A percentile compares a stretch with the other conserved stretches of the same genome.
phyloP scores from a whole-genome alignment of 2,329 filamentous ascomycete species.

The Chrysosporium queenslandicum region DNA sequence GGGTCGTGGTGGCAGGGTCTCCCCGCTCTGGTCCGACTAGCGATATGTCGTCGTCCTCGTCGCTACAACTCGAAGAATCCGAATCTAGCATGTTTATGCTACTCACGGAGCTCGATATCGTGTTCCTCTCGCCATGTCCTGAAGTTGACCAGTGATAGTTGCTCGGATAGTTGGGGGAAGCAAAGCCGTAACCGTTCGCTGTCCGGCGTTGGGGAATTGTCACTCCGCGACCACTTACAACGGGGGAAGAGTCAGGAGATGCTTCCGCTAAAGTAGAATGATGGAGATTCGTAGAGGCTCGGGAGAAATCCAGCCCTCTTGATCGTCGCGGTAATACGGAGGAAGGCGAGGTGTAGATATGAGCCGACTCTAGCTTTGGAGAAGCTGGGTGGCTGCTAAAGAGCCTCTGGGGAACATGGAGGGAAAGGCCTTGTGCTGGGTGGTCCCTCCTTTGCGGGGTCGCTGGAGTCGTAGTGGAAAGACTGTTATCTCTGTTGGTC shows the following conservation, averaged over 20 bases:
- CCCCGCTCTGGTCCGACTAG: slow-evolving; percentile 60
- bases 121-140: slow-evolving; percentile 56
- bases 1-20: slow-evolving; percentile 72
- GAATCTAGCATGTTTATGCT: slow-evolving; percentile 70
- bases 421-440: slow-evolving; percentile 53
- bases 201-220: slow-evolving; percentile 48
- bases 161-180: slow-evolving; percentile 54
- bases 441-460: slow-evolving; percentile 64
- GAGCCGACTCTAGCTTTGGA: slow-evolving; percentile 73
- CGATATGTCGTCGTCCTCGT: slow-evolving; percentile 51
- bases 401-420: slow-evolving; percentile 55
- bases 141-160: slow-evolving; percentile 56
- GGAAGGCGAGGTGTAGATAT: slow-evolving; percentile 76
- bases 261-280: slow-evolving; percentile 89
- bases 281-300: slow-evolving; percentile 86
- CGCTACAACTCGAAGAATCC: slow-evolving; percentile 63
- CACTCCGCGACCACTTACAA: slow-evolving; percentile 59
- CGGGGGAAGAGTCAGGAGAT: slow-evolving; percentile 83
- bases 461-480: slow-evolving; percentile 46
- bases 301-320: slow-evolving; percentile 82
- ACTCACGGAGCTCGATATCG: slow-evolving; percentile 69
- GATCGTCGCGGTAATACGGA: slow-evolving; percentile 83
- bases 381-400: slow-evolving; percentile 54
- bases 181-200: slow-evolving; percentile 38
- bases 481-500: slow-evolving; percentile 56